phyloP scores from a whole-genome alignment of 1,139 yeast species.

The Scheffersomyces lignicola region DNA sequence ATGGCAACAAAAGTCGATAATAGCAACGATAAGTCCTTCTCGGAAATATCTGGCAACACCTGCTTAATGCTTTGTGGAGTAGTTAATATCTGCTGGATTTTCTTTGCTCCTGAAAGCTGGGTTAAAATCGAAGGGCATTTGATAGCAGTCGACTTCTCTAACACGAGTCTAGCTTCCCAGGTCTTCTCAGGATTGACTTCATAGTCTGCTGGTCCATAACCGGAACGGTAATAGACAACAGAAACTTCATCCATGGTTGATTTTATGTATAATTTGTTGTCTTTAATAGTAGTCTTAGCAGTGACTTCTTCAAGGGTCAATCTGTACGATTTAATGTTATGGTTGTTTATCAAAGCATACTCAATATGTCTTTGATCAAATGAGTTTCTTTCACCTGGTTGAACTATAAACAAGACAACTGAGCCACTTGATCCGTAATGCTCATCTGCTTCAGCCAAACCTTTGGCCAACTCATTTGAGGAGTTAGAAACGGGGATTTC shows the following conservation, averaged over 20 bases:
- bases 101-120: constrained; percentile 90
- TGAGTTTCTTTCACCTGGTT: constrained; percentile 81
- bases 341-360: constrained; percentile 57
- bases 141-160: constrained; percentile 78
- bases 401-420: constrained; percentile 77
- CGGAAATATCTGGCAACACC: constrained; percentile 40
- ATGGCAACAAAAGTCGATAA: constrained; percentile 77
- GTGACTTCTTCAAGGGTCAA: constrained; percentile 64
- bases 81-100: constrained; percentile 86
- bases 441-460: constrained; percentile 65
- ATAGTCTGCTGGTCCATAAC: constrained; percentile 81
- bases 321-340: constrained; percentile 62
- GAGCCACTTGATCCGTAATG: constrained; percentile 47
- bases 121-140: constrained; percentile 89
- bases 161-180: constrained; percentile 73
- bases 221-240: constrained; percentile 87
- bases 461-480: constrained; percentile 59
- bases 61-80: constrained; percentile 45
- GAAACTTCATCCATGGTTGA: constrained; percentile 70
- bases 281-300: constrained; percentile 36
- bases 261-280: constrained; percentile 50
- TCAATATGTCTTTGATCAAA: constrained; percentile 90
- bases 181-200: constrained; percentile 48
- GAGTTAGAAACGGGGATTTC: constrained; percentile 72
- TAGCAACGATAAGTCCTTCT: constrained; percentile 30